phyloP scores from a whole-genome alignment of 306 rosid genomes.

The Casuarina glauca region DNA sequence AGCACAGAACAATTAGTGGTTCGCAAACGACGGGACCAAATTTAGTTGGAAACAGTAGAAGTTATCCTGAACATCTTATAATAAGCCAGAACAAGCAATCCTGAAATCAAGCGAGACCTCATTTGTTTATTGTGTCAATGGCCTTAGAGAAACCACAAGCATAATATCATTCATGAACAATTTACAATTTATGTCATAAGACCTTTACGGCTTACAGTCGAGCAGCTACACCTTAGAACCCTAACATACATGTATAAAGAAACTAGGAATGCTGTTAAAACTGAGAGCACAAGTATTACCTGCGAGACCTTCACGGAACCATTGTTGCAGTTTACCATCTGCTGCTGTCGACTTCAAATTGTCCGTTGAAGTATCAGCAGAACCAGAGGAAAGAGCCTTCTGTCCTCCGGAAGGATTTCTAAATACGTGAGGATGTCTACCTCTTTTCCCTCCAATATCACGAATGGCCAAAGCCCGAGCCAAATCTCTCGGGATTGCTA shows the following conservation, averaged over 20 bases:
- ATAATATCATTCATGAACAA: not conserved
- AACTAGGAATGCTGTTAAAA: constrained; percentile 6
- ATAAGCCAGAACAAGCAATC: not conserved
- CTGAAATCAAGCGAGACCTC: not conserved
- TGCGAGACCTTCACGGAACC: constrained; percentile 98
- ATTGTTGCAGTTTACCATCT: constrained; percentile 90
- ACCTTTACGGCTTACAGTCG: not conserved
- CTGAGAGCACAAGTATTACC: constrained; percentile 42
- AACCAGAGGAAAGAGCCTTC: constrained; percentile 68
- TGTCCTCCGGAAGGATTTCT: constrained; percentile 50
- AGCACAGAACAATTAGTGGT: not conserved
- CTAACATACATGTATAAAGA: not conserved
- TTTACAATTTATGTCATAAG: not conserved
- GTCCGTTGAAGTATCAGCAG: constrained; percentile 54
- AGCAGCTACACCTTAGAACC: not conserved
- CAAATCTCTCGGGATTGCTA: constrained; percentile 56
- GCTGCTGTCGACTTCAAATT: constrained; percentile 57
- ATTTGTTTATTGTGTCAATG: not conserved
- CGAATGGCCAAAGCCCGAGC: constrained; percentile 78
- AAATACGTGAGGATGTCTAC: constrained; percentile 55
- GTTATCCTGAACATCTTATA: not conserved
- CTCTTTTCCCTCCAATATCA: constrained; percentile 59
- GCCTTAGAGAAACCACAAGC: not conserved
- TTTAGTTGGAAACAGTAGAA: not conserved
- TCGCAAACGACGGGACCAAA: not conserved